These are phyloP conservation scores for Conringia planisiliqua DNA, from an alignment of 345 rosid species.

Conservation along the genomic window DNA sequence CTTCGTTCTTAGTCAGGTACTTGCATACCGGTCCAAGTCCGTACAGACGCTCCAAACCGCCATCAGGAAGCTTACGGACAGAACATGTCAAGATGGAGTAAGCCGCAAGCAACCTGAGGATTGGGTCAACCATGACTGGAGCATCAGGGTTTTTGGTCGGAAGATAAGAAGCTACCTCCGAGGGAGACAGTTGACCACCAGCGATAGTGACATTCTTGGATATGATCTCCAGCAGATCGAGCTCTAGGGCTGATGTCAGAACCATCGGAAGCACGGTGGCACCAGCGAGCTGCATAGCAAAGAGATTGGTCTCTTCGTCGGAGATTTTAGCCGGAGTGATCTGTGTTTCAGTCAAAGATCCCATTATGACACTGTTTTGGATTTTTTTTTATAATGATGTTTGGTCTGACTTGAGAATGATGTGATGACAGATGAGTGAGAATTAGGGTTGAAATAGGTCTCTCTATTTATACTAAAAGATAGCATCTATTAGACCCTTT, in stretches of 20 bases:
- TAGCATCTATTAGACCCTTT: background rate
- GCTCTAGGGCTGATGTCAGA: slow-evolving; percentile 74
- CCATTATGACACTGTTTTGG: slow-evolving; percentile 39
- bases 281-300: slow-evolving; percentile 69
- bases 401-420: background rate
- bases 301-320: slow-evolving; percentile 65
- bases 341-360: slow-evolving; percentile 58
- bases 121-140: slow-evolving; percentile 63
- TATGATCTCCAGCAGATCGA: slow-evolving; percentile 75
- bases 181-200: slow-evolving; percentile 48
- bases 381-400: slow-evolving; percentile 4
- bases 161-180: slow-evolving; percentile 57
- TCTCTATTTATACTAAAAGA: background rate
- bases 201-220: slow-evolving; percentile 41
- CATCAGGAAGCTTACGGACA: slow-evolving; percentile 36
- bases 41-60: slow-evolving; percentile 56
- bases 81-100: slow-evolving; percentile 57
- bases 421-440: slow-evolving; percentile 1
- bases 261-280: slow-evolving; percentile 80
- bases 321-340: slow-evolving; percentile 54
- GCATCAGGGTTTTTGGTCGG: slow-evolving; percentile 72
- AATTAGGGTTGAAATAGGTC: background rate
- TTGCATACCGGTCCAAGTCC: slow-evolving; percentile 76
- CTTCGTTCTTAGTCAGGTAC: slow-evolving; percentile 63
- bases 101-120: slow-evolving; percentile 60